Conservation (phyloP, 2,329 filamentous ascomycete genomes). For the Arthrobotrys iridis region DNA sequence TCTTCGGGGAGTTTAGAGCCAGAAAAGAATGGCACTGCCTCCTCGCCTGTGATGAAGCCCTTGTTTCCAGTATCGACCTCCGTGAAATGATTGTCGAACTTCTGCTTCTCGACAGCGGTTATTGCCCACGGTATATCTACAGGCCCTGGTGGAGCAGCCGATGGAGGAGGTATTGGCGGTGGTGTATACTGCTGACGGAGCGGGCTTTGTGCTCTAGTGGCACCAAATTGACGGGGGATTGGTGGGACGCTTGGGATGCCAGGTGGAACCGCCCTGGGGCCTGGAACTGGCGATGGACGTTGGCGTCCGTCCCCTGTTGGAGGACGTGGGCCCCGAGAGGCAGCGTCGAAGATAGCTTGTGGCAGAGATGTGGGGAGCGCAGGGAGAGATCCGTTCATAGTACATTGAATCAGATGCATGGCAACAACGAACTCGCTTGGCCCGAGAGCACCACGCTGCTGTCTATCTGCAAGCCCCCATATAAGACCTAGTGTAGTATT, state of each 20-base stretch:
- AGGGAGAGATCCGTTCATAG: conserved; percentile 83
- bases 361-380: conserved; percentile 82
- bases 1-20: conserved; percentile 91
- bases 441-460: conserved; percentile 86
- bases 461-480: conserved; percentile 93
- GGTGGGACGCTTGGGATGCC: conserved; percentile 67
- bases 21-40: conserved; percentile 92
- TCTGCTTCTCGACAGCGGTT: conserved; percentile 80
- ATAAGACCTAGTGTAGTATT: conserved; percentile 93
- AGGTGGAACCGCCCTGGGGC: conserved; percentile 66
- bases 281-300: conserved; percentile 65
- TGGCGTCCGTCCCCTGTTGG: conserved; percentile 60
- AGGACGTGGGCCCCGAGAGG: conserved; percentile 73
- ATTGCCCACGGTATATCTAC: conserved; percentile 80
- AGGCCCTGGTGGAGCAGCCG: conserved; percentile 61
- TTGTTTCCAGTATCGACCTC: conserved; percentile 81
- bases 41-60: conserved; percentile 90
- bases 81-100: conserved; percentile 86
- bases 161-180: conserved; percentile 64
- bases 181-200: conserved; percentile 66
- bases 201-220: conserved; percentile 70
- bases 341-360: conserved; percentile 87
- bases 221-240: conserved; percentile 82
- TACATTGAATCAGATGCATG: conserved; percentile 94
- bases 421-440: conserved; percentile 95